phyloP scores from a whole-genome alignment of 2,329 filamentous ascomycete genomes.

The Chaetomium strumarium region DNA sequence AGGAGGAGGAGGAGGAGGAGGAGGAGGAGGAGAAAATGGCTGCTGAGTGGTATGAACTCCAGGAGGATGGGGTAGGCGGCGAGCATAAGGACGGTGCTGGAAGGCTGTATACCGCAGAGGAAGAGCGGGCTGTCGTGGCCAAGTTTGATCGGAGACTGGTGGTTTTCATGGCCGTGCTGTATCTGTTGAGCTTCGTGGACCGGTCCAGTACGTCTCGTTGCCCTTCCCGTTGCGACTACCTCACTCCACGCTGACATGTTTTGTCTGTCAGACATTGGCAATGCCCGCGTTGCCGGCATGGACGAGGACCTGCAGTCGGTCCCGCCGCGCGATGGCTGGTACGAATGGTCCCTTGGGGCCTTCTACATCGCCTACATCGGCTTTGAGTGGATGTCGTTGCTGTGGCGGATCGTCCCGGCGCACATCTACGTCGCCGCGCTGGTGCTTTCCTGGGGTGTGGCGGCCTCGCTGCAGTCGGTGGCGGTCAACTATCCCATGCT shows the following conservation, averaged over 20 bases:
- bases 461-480: slow-evolving; percentile 67
- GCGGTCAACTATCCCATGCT: slow-evolving; percentile 58
- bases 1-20: not conserved
- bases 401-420: slow-evolving; percentile 55
- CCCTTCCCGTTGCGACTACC: not conserved
- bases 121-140: slow-evolving; percentile 64
- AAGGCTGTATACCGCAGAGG: slow-evolving; percentile 51
- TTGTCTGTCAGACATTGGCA: slow-evolving; percentile 46
- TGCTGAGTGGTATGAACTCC: slow-evolving; percentile 1
- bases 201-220: slow-evolving; percentile 60
- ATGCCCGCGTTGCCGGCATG: slow-evolving; percentile 59
- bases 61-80: not conserved
- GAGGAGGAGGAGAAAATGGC: not conserved
- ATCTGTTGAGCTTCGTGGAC: slow-evolving; percentile 80
- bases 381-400: slow-evolving; percentile 60
- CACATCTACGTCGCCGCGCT: slow-evolving; percentile 54
- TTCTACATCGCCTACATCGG: slow-evolving; percentile 60
- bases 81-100: not conserved
- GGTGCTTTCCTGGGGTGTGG: slow-evolving; percentile 72
- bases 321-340: slow-evolving; percentile 43
- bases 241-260: not conserved
- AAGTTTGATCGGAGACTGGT: slow-evolving; percentile 76
- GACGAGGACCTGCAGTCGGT: slow-evolving; percentile 52
- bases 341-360: slow-evolving; percentile 54
- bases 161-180: slow-evolving; percentile 73